These are phyloP conservation scores for Nemophila menziesii DNA, from an alignment of 257 asterid species.

Conservation along the genomic window DNA sequence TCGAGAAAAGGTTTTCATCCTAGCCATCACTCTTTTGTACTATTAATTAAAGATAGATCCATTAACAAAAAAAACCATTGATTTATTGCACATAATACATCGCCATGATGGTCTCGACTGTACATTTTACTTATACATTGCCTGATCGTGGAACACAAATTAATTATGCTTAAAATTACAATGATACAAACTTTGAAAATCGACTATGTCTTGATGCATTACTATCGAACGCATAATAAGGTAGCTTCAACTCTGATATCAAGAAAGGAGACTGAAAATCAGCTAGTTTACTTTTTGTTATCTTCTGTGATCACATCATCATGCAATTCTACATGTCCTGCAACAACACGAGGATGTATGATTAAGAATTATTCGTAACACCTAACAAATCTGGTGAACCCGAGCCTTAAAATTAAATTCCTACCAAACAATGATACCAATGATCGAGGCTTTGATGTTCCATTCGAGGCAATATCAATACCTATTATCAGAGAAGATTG, in stretches of 20 bases:
- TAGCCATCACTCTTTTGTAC: no score
- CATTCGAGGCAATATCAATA: slow-evolving; percentile 36
- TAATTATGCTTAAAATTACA: background rate
- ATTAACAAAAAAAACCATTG: no score
- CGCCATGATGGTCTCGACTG: background rate
- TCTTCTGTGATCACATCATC: slow-evolving; percentile 57
- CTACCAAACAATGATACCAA: slow-evolving; percentile 61
- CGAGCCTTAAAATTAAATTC: no score
- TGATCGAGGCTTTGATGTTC: slow-evolving; percentile 59
- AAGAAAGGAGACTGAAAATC: background rate
- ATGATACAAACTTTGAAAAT: background rate
- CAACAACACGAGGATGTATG: slow-evolving; percentile 1
- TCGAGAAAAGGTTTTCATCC: no score
- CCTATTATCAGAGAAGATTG: slow-evolving; percentile 23
- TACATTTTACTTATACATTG: background rate
- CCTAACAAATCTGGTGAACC: no score
- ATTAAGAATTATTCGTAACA: background rate
- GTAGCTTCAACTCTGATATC: no score
- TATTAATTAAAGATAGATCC: no score
- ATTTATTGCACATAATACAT: background rate
- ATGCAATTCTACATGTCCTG: slow-evolving; percentile 56
- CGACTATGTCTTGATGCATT: background rate
- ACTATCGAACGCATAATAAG: no score
- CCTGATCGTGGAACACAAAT: background rate
- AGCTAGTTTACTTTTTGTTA: slow-evolving; percentile 8